phyloP scores from a whole-genome alignment of 2,329 filamentous ascomycete species.

The Aspergillus ustus region DNA sequence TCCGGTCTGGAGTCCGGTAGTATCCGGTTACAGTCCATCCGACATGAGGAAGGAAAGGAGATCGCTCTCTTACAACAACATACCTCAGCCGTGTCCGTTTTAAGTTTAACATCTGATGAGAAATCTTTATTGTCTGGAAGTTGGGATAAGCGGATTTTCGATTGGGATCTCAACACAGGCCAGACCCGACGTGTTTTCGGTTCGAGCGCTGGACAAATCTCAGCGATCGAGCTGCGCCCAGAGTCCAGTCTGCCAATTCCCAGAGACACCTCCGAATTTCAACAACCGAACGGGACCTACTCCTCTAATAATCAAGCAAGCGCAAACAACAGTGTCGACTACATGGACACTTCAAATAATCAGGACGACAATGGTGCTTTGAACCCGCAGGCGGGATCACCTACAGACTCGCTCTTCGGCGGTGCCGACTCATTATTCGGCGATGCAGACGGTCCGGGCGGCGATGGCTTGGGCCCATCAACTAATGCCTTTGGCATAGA shows the following conservation, averaged over 20 bases:
- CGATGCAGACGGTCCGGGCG: conserved; percentile 67
- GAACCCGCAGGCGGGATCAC: conserved; percentile 66
- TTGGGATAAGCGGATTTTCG: conserved; percentile 93
- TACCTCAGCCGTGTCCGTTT: conserved; percentile 86
- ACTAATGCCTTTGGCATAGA: conserved; percentile 73
- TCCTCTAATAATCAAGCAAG: conserved; percentile 73
- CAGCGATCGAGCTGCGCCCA: conserved; percentile 82
- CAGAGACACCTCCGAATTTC: conserved; percentile 64
- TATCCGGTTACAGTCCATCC: conserved; percentile 90
- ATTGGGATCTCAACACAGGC: conserved; percentile 94
- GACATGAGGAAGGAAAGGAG: conserved; percentile 91
- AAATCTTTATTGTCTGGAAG: conserved; percentile 85
- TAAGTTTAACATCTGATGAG: conserved; percentile 83
- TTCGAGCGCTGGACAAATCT: conserved; percentile 81
- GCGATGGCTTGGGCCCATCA: conserved; percentile 52
- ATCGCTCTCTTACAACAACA: conserved; percentile 82
- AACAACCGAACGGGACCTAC: conserved; percentile 67
- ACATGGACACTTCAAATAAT: conserved; percentile 44
- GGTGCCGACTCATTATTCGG: conserved; percentile 90
- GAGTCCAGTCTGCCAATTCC: conserved; percentile 76
- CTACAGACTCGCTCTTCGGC: conserved; percentile 80
- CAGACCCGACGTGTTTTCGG: conserved; percentile 75
- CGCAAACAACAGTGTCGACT: conserved; percentile 58
- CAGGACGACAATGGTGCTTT: conserved; percentile 45
- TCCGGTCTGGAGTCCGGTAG: conserved; percentile 87